Base-by-base conservation (phyloP, 2,329 filamentous ascomycete species). In the Cadophora luteo-olivacea region DNA sequence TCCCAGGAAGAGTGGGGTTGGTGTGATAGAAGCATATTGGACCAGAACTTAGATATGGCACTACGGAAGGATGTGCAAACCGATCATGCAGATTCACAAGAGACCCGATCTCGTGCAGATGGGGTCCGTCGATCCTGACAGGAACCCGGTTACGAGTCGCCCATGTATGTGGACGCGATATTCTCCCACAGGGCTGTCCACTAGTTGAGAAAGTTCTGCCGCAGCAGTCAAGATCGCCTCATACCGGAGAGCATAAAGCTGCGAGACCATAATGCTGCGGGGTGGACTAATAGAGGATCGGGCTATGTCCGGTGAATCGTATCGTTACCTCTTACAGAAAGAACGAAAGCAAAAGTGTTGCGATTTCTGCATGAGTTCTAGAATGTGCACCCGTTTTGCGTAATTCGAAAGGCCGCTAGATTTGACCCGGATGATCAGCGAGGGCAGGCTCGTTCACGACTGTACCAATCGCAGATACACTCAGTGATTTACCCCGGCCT, bases 291-390 rank as follows among this genome's bases (percentile, higher is more conserved):
- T 29, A 32, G n/a, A 64, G 32, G n/a, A 52, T 58, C 22, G 38
- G 52, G 60, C 11, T 29, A 25, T 7, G 22, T 51, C 41, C 60
- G 16, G 22, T 33, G 25, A 14, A 8, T 62, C 41, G 41, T 33
- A 60, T 41, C 55, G 24, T 60, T n/a, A 29, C 52, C 36, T 36
- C 38, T 58, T 65, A 16, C 36, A 55, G 14, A 36, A 57, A 38
- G 5, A 52, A 49, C 60, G 33, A 55, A 45, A 45, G 52, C 14
- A 33, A 33, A 49, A 22, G 38, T 58, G 63, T 57, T 65, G 38
- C 63, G 52, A 58, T 65, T 36, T 4, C 36, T 58, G 63, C 63
- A 58, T 65, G n/a, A 41, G 9, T 19, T 49, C 41, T 62, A 33
- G 41, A 33, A 29, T 16, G n/a, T 24, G 38, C 25, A 62, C 38